phyloP scores from a whole-genome alignment of 371 early-diverging fungal genomes.

The Apophysomyces trapeziformis region DNA sequence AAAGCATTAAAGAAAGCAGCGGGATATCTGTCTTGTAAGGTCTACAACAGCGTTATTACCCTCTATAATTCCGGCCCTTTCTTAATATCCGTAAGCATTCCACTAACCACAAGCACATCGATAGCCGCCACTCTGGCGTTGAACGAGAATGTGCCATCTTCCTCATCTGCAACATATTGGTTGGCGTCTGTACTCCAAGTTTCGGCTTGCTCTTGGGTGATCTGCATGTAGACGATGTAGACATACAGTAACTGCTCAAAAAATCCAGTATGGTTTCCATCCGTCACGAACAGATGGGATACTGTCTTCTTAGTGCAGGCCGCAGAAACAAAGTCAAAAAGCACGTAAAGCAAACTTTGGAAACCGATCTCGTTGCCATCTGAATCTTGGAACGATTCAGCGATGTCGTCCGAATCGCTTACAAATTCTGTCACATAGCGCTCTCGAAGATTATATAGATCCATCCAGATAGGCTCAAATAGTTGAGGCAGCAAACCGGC shows the following conservation, averaged over 20 bases:
- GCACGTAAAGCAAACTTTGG: conserved; percentile 68
- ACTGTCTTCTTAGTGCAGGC: conserved; percentile 61
- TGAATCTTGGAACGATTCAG: conserved; percentile 69
- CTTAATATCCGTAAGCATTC: neutral
- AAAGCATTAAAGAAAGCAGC: conserved; percentile 61
- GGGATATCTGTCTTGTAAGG: conserved; percentile 64
- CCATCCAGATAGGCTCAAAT: conserved; percentile 71
- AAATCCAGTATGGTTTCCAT: conserved; percentile 50
- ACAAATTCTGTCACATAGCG: conserved; percentile 63
- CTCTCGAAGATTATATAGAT: conserved; percentile 58
- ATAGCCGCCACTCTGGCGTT: conserved; percentile 84
- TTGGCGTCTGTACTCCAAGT: conserved; percentile 85
- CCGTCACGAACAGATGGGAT: conserved; percentile 43
- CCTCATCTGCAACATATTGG: conserved; percentile 88
- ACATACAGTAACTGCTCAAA: conserved; percentile 67
- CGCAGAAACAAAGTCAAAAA: conserved; percentile 72
- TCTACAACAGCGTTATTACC: conserved; percentile 14
- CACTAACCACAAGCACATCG: conserved; percentile 67
- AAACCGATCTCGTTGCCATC: conserved; percentile 82
- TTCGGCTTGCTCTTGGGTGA: conserved; percentile 82
- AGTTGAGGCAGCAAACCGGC: conserved; percentile 49
- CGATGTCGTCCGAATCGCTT: conserved; percentile 58
- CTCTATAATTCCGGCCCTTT: neutral
- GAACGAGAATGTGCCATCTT: conserved; percentile 82
- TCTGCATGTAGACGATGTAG: conserved; percentile 76